phyloP scores from a whole-genome alignment of 208 protist species.

The Herpetomonas muscarum region DNA sequence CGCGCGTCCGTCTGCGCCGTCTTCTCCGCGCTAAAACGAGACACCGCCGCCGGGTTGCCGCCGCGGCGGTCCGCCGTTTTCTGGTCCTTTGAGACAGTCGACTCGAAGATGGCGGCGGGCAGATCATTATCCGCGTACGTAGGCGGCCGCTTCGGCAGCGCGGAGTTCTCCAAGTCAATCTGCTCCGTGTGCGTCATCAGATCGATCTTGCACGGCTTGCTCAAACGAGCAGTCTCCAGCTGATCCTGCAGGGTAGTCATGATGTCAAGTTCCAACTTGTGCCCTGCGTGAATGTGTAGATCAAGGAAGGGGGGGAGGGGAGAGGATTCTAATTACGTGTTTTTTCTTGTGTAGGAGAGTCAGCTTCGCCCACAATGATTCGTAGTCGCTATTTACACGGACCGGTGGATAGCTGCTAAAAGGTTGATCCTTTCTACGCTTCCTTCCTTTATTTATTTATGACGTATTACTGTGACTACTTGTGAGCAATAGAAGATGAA shows the following conservation, averaged over 20 bases:
- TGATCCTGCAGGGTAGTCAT: slow-evolving; percentile 69
- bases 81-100: slow-evolving; percentile 32
- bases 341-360: too few species aligned
- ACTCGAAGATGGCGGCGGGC: slow-evolving; percentile 31
- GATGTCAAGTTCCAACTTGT: not conserved
- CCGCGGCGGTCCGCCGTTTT: slow-evolving; percentile 15
- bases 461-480: too few species aligned
- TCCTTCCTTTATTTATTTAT: too few species aligned
- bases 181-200: slow-evolving; percentile 61
- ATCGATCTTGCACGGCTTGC: slow-evolving; percentile 60
- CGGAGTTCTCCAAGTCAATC: slow-evolving; percentile 43
- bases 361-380: too few species aligned
- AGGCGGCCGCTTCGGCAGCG: slow-evolving; percentile 46
- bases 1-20: slow-evolving; percentile 22
- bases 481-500: too few species aligned
- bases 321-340: too few species aligned
- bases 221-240: slow-evolving; percentile 56
- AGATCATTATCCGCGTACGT: slow-evolving; percentile 46
- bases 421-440: too few species aligned
- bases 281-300: too few species aligned
- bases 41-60: slow-evolving; percentile 5
- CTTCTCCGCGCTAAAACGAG: slow-evolving; percentile 21
- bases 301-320: not conserved
- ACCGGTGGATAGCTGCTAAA: too few species aligned
- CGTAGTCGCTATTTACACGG: too few species aligned